A percentile compares a stretch with the other conserved stretches of the same genome.
Conservation (phyloP, 164 flowering plant species). For the Euptelea pleiosperma region DNA sequence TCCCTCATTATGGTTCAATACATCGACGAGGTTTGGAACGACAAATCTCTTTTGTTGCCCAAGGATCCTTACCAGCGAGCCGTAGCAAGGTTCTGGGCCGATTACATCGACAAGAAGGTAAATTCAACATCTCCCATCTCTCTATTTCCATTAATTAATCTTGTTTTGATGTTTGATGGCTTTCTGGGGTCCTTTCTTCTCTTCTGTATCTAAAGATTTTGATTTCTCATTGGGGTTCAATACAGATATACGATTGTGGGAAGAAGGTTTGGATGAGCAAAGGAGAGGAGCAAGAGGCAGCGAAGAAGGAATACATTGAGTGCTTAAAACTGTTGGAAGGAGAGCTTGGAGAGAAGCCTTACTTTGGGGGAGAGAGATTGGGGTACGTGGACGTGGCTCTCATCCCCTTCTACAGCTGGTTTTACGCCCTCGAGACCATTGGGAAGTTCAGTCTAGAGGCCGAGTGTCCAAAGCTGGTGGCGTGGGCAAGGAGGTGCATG, state of each 20-base stretch:
- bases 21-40: constrained; percentile 24
- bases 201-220: too few species aligned
- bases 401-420: constrained; percentile 14
- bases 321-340: constrained; percentile 14
- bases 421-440: constrained; percentile 3
- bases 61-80: constrained; percentile 17
- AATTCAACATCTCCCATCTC: background rate
- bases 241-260: background rate
- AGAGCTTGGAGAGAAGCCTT: constrained; percentile 15
- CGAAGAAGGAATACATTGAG: constrained; percentile 11
- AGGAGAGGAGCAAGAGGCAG: constrained; percentile 10
- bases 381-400: constrained; percentile 13
- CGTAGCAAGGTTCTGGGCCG: constrained; percentile 27
- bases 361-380: constrained; percentile 15
- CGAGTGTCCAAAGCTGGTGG: constrained; percentile 12
- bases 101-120: constrained; percentile 24
- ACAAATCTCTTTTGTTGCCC: constrained; percentile 18
- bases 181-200: too few species aligned
- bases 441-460: constrained; percentile 8
- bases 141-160: too few species aligned
- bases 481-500: constrained; percentile 16
- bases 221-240: background rate
- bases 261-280: constrained; percentile 5
- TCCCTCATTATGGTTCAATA: constrained; percentile 21
- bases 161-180: too few species aligned